phyloP scores from a whole-genome alignment of 129 eudicot genomes.

The Arctium lappa region DNA sequence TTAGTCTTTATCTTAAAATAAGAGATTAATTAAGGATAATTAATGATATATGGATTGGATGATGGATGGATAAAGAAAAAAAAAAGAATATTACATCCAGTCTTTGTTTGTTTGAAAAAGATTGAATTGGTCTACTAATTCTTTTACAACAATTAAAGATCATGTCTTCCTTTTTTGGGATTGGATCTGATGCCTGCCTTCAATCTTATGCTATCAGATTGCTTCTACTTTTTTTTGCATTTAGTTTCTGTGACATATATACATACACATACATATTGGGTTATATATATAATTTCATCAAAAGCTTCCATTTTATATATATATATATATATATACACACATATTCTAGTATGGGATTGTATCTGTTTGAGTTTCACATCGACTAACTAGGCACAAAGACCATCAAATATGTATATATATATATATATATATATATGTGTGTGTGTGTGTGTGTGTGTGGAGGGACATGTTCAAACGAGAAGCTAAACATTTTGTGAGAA shows the following conservation, averaged over 20 bases:
- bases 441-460: no score
- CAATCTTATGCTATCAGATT: slow-evolving; percentile 15
- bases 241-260: neutral
- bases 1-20: slow-evolving; percentile 6
- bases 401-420: no score
- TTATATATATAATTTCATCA: neutral
- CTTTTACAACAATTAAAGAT: slow-evolving; percentile 24
- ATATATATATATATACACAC: no score
- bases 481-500: no score
- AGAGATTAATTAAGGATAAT: neutral
- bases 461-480: no score
- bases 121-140: slow-evolving; percentile 13
- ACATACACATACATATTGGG: neutral
- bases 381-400: no score
- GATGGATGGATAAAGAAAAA: slow-evolving; percentile 18
- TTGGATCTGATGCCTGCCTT: slow-evolving; percentile 25
- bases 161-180: slow-evolving; percentile 27
- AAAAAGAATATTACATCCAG: slow-evolving; percentile 15
- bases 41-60: slow-evolving; percentile 18
- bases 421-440: no score
- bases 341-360: neutral
- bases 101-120: slow-evolving; percentile 29
- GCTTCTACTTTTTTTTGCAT: neutral
- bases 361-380: no score
- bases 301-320: neutral